Evolutionary conservation across 1,284 basidiomycete genomes (phyloP), one percentile per base, ranked within the genome.

Genomic region (Rhodofomes roseus): DNA sequence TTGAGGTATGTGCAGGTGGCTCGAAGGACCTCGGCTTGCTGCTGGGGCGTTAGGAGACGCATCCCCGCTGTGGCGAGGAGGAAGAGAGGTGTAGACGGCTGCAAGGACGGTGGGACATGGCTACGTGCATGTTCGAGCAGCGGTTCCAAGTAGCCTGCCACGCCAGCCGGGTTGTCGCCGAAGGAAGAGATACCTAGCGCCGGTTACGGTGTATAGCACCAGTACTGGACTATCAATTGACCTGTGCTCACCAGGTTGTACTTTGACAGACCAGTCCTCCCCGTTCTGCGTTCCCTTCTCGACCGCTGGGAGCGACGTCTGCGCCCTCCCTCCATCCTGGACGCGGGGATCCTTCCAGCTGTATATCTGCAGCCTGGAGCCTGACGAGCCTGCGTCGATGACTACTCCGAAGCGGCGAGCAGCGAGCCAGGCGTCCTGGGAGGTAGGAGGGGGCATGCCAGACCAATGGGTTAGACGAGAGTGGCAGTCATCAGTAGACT

Each of bases 331-430:
- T 57, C 80, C 74, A 43, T 79, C 75, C 55, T 79, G 65, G 4
- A 76, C 73, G 56, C 84, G 81, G 20, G 94, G 87, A 72, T 98
- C 92, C 64, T 84, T 87, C 96, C 96, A 99, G 70, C 93, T 95
- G 79, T 99, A 99, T 65, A 99, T 94, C 75, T 97, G 96, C 52
- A 98, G 81, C 54, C 97, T 83, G 6, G 96, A 98, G 39, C 96
- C 96, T 12, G 95, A 98, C 70, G 95, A 97, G 64, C 96, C 96
- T 68, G 96, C 96, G 79, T 99, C 96, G 72, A 99, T 92, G 60
- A 99, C 94, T 62, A 99, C 87, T 54, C 95, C 96, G 76, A 96
- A 99, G 67, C 90, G 89, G 64, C 93, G 89, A 58, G 87, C 85
- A 59, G 82, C 75, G 58, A 91, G 81, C 90, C 91, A 93, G 64